These are phyloP conservation scores for Ogataea dorogensis DNA, from an alignment of 805 yeast species.

Conservation along the genomic window DNA sequence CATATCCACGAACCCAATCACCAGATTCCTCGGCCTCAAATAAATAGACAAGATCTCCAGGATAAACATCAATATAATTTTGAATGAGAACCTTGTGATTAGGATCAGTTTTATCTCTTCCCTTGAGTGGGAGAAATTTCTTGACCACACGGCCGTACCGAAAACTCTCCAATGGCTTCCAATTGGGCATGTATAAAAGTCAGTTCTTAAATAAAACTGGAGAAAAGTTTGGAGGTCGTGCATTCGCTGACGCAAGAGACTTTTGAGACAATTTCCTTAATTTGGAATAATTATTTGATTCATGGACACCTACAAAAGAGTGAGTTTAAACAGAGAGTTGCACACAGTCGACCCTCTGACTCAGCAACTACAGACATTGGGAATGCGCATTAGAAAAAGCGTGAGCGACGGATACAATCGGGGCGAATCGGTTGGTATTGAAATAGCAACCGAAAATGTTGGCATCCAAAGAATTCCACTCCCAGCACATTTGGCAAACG, in stretches of 20 bases:
- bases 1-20: slow-evolving; percentile 81
- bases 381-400: slow-evolving; percentile 71
- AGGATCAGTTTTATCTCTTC: slow-evolving; percentile 12
- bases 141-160: slow-evolving; percentile 43
- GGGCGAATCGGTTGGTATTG: slow-evolving; percentile 1
- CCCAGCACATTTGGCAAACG: slow-evolving; percentile 35
- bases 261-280: slow-evolving; percentile 4
- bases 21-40: slow-evolving; percentile 57
- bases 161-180: slow-evolving; percentile 50
- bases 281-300: slow-evolving; percentile 6
- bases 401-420: slow-evolving; percentile 56
- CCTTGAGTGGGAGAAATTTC: slow-evolving; percentile 47
- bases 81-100: slow-evolving; percentile 11
- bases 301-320: slow-evolving; percentile 12
- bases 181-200: slow-evolving; percentile 21
- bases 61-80: slow-evolving; percentile 49
- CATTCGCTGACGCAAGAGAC: neutral
- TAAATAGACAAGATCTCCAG: slow-evolving; percentile 75
- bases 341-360: slow-evolving; percentile 22
- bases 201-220: neutral
- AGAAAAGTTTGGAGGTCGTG: slow-evolving; percentile 11
- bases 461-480: slow-evolving; percentile 37
- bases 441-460: neutral
- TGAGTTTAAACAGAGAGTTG: slow-evolving; percentile 4
- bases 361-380: slow-evolving; percentile 51